Conservation (phyloP, 306 rosid genomes). For the Ormosia emarginata region DNA sequence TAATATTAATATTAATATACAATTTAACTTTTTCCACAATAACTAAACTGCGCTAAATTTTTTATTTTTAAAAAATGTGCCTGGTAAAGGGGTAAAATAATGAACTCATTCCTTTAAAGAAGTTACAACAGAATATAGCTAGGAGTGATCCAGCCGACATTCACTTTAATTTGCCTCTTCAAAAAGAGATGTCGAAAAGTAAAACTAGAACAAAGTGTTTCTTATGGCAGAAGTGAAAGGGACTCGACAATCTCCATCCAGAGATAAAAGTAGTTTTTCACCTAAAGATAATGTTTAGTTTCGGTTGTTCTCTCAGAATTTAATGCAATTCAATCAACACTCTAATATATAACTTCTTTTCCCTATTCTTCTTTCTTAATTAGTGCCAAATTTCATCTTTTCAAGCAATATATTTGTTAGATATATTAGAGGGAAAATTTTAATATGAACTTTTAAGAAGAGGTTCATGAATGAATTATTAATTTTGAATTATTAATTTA, state of each 20-base stretch:
- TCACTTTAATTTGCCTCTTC: not conserved
- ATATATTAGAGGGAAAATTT: no score
- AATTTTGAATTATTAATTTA: no score
- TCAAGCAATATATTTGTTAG: no score
- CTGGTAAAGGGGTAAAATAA: not conserved
- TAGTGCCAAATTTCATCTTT: not conserved
- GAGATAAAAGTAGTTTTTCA: conserved; percentile 15
- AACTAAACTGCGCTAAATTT: not conserved
- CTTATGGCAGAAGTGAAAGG: conserved; percentile 28
- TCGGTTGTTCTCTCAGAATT: not conserved
- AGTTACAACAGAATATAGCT: not conserved
- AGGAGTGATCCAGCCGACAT: not conserved
- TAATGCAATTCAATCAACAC: not conserved
- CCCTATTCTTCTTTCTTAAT: not conserved
- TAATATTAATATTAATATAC: no score
- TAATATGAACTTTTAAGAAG: no score
- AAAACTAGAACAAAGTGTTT: conserved; percentile 12
- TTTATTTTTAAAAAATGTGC: not conserved
- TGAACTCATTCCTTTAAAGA: not conserved
- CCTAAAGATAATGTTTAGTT: conserved; percentile 12
- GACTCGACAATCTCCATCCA: conserved; percentile 22
- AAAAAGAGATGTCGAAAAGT: not conserved
- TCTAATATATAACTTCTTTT: not conserved
- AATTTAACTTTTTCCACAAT: not conserved
- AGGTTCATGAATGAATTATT: no score